These are phyloP conservation scores for Besnoitia besnoiti DNA, from an alignment of 169 alveolate species.

Conservation along the genomic window DNA sequence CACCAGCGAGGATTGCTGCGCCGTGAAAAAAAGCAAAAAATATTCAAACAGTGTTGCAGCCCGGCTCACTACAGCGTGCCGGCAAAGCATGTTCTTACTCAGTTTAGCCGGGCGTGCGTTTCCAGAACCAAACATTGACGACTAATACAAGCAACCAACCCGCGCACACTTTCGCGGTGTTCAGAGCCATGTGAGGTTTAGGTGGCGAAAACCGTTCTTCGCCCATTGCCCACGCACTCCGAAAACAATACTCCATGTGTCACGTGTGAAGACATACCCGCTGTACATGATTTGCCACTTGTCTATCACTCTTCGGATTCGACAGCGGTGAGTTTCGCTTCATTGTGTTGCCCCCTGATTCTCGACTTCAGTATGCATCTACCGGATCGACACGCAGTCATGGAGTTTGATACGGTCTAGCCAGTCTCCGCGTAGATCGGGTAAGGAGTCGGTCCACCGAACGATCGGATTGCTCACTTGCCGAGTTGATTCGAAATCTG, in stretches of 20 bases:
- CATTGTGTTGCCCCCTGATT: neutral
- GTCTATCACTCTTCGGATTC: too few species aligned
- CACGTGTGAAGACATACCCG: too few species aligned
- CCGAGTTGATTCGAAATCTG: neutral
- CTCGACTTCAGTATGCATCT: neutral
- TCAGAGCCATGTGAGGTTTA: neutral
- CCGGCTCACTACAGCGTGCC: too few species aligned
- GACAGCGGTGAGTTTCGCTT: too few species aligned
- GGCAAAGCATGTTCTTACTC: too few species aligned
- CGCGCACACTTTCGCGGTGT: neutral
- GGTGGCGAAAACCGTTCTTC: neutral
- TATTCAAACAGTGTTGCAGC: neutral
- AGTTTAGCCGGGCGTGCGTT: neutral
- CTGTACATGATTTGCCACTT: too few species aligned
- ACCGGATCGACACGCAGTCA: conserved; percentile 18
- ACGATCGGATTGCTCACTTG: neutral
- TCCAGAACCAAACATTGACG: neutral
- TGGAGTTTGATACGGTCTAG: conserved; percentile 21
- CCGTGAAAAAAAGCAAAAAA: neutral
- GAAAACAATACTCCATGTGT: too few species aligned
- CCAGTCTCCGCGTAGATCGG: conserved; percentile 28
- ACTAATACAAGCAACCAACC: neutral
- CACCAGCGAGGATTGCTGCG: too few species aligned
- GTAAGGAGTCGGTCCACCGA: neutral
- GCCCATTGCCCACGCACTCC: too few species aligned